Percentiles rank a stretch among this genome's conserved stretches.
Conservation (phyloP, 2,329 filamentous ascomycete species). For the Cordyceps cateniannulata region DNA sequence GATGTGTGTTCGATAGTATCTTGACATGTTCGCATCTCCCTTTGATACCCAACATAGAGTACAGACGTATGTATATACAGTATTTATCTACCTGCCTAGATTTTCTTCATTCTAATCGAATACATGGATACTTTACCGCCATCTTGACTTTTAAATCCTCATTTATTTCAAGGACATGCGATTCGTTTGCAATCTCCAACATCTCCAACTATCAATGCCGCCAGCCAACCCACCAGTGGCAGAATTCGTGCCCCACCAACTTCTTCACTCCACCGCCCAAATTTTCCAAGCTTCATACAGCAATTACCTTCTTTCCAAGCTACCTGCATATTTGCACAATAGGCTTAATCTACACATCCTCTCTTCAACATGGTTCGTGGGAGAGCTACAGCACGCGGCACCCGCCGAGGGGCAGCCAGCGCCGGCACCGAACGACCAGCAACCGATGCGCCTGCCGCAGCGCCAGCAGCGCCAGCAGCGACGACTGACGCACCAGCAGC, state of each 20-base stretch:
- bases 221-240: constrained; percentile 16
- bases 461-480: constrained; percentile 16
- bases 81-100: background rate
- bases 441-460: constrained; percentile 11
- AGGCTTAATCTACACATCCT: background rate
- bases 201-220: background rate
- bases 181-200: too few relatives aligned
- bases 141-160: too few relatives aligned
- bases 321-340: background rate
- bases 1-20: constrained; percentile 62
- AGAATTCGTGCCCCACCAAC: constrained; percentile 30
- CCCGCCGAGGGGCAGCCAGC: constrained; percentile 25
- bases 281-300: constrained; percentile 20
- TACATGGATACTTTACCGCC: too few relatives aligned
- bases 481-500: constrained; percentile 16
- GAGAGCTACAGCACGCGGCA: constrained; percentile 26
- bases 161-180: too few relatives aligned
- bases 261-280: constrained; percentile 21
- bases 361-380: constrained; percentile 26
- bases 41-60: background rate
- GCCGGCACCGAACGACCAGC: constrained; percentile 19
- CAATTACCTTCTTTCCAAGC: constrained; percentile 13
- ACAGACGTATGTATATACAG: background rate
- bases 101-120: background rate
- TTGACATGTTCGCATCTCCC: background rate